A percentile compares a stretch with the other conserved stretches of the same genome.
Conservation (phyloP, 2,329 filamentous ascomycete genomes). For the Thelonectria olida region DNA sequence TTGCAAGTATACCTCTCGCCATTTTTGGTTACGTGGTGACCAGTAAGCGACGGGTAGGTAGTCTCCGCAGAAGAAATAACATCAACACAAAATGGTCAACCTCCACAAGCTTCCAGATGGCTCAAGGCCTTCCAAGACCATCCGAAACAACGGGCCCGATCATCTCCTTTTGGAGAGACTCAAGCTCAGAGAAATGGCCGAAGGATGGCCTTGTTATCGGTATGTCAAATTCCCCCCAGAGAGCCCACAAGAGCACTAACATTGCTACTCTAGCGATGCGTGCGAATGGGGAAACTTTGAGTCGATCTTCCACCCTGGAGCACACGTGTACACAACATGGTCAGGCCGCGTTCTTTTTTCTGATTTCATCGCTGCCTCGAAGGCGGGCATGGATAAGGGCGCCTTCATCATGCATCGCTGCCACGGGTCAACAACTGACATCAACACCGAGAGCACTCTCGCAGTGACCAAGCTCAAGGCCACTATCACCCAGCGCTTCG, state of each 20-base stretch:
- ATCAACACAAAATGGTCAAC: conserved; percentile 17
- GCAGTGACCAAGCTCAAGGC: conserved; percentile 61
- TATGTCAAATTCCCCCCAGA: conserved; percentile 17
- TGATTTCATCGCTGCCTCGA: conserved; percentile 51
- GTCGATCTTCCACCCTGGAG: conserved; percentile 59
- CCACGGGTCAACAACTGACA: conserved; percentile 54
- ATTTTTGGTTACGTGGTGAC: neutral
- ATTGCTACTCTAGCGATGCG: conserved; percentile 47
- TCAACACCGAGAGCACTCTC: conserved; percentile 48
- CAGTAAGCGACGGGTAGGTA: neutral
- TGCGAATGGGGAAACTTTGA: conserved; percentile 62
- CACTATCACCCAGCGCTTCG: conserved; percentile 59
- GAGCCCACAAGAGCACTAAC: neutral
- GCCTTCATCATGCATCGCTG: conserved; percentile 55
- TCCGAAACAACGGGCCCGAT: conserved; percentile 58
- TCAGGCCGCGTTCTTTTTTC: conserved; percentile 52
- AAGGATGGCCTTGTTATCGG: conserved; percentile 60
- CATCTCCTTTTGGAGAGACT: conserved; percentile 53
- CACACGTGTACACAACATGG: conserved; percentile 62
- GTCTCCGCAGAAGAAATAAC: neutral
- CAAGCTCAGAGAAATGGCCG: conserved; percentile 58
- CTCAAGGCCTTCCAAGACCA: conserved; percentile 45
- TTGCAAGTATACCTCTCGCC: neutral
- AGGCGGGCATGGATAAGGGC: conserved; percentile 52
- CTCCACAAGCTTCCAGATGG: conserved; percentile 22